These are phyloP conservation scores for Kondoa malvinella DNA, from an alignment of 768 basidiomycete genomes.

Conservation along the genomic window DNA sequence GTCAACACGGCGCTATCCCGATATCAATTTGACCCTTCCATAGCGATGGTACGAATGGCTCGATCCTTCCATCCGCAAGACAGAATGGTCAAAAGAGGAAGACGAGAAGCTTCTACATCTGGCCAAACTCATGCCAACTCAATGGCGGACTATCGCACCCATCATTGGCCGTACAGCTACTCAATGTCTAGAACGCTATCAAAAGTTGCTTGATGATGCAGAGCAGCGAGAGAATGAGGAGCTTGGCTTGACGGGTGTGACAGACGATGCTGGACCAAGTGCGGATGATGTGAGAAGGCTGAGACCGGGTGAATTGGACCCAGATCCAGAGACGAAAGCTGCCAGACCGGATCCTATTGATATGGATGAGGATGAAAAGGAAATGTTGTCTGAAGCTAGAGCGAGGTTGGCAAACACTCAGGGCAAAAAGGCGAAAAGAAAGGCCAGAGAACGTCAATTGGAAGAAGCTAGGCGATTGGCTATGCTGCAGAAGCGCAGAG, in stretches of 20 bases:
- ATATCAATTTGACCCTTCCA: conserved; percentile 1
- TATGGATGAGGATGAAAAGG: conserved; percentile 99
- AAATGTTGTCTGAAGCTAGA: conserved; percentile 97
- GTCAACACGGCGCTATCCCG: neutral
- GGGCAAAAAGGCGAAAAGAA: conserved; percentile 98
- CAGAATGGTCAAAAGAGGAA: conserved; percentile 98
- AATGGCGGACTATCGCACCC: conserved; percentile 98
- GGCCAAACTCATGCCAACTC: conserved; percentile 97
- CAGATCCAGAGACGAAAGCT: conserved; percentile 95
- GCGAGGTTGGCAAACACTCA: conserved; percentile 97
- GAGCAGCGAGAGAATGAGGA: conserved; percentile 94
- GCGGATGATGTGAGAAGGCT: conserved; percentile 82
- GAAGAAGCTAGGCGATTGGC: conserved; percentile 90
- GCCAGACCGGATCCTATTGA: conserved; percentile 97
- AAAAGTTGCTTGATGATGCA: conserved; percentile 91
- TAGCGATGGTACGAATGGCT: conserved; percentile 95
- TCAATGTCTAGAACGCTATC: conserved; percentile 94
- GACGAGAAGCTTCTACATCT: conserved; percentile 96
- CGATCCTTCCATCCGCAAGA: conserved; percentile 98
- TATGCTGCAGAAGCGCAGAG: conserved; percentile 90
- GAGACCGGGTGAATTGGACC: conserved; percentile 92
- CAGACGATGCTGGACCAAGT: conserved; percentile 60
- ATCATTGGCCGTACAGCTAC: conserved; percentile 95
- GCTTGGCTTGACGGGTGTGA: conserved; percentile 67
- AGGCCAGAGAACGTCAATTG: conserved; percentile 87